A percentile compares a stretch with the other conserved stretches of the same genome.
phyloP scores from a whole-genome alignment of 164 flowering plant genomes.

The Cinnamomum micranthum region DNA sequence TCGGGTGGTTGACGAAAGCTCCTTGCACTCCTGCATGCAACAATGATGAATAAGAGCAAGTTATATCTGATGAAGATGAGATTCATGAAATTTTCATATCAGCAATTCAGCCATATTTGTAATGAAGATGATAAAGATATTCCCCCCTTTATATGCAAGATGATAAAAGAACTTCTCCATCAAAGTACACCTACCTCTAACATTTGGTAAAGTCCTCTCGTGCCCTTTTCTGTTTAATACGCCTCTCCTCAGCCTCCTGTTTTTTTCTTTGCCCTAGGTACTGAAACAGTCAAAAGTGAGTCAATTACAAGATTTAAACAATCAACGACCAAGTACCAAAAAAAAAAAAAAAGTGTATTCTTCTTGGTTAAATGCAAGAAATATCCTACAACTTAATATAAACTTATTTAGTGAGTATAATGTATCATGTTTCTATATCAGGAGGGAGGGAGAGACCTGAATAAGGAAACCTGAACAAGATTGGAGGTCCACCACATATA shows the following conservation, averaged over 20 bases:
- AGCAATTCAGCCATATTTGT: not conserved
- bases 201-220: constrained; percentile 88
- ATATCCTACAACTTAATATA: too few relatives aligned
- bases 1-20: constrained; percentile 74
- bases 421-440: too few relatives aligned
- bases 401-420: too few relatives aligned
- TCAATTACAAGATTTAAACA: not conserved
- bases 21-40: constrained; percentile 63
- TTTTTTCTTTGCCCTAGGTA: constrained; percentile 83
- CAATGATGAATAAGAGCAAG: constrained; percentile 2
- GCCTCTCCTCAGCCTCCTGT: constrained; percentile 87
- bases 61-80: not conserved
- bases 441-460: too few relatives aligned
- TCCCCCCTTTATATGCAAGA: not conserved
- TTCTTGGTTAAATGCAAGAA: too few relatives aligned
- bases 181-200: constrained; percentile 49
- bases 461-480: too few relatives aligned
- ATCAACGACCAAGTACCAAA: too few relatives aligned
- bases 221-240: constrained; percentile 75
- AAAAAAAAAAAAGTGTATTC: too few relatives aligned
- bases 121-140: too few relatives aligned
- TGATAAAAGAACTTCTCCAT: not conserved
- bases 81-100: not conserved
- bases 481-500: too few relatives aligned
- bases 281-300: constrained; percentile 25